Evolutionary conservation across 345 rosid genomes (phyloP).

Genomic region (Arabis hirsuta): DNA sequence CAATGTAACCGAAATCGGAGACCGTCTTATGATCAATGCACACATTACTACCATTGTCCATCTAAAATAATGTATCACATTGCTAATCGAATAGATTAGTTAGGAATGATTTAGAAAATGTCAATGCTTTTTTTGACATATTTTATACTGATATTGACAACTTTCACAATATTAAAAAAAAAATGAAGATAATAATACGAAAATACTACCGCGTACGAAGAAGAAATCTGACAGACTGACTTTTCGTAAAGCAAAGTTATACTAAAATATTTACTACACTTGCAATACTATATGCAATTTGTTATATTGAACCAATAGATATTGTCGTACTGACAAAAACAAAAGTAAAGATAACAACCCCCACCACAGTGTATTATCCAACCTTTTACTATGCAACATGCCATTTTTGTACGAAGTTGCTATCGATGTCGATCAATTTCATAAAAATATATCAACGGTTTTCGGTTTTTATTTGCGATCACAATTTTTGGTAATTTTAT

Average conservation of each 20-base stretch:
- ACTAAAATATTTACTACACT: not conserved
- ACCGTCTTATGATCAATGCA: not conserved
- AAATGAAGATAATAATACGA: not conserved
- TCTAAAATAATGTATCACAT: not conserved
- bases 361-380: not conserved
- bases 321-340: conserved; percentile 3
- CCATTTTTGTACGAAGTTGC: not conserved
- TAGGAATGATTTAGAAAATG: not conserved
- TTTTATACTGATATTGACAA: not conserved
- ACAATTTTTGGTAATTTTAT: not conserved
- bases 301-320: not conserved
- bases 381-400: not conserved
- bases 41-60: not conserved
- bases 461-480: not conserved
- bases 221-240: not conserved
- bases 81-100: not conserved
- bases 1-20: not conserved
- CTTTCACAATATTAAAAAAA: not conserved
- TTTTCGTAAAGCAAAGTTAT: not conserved
- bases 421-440: not conserved
- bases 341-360: not conserved
- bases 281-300: not conserved
- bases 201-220: not conserved
- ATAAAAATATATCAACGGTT: not conserved
- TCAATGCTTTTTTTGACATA: not conserved